Evolutionary conservation across 2,329 filamentous ascomycete genomes (phyloP).

Genomic region (Exophiala lecanii-corni): DNA sequence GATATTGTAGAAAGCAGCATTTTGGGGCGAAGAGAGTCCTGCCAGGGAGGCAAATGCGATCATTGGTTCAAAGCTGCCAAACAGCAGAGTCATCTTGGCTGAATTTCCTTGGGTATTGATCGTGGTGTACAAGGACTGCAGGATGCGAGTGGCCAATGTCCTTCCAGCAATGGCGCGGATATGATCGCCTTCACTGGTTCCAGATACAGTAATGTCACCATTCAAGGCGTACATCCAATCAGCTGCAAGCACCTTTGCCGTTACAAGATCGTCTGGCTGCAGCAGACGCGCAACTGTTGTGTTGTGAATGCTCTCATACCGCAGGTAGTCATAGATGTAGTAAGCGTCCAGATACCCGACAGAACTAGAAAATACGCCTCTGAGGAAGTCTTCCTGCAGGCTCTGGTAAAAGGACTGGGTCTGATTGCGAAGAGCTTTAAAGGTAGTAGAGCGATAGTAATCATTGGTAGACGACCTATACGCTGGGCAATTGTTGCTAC

Average conservation of each 20-base stretch:
- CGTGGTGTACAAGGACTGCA: conserved; percentile 37
- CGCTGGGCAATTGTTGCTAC: conserved; percentile 42
- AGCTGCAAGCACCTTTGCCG: conserved; percentile 40
- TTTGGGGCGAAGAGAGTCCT: conserved; percentile 35
- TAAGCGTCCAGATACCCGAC: conserved; percentile 51
- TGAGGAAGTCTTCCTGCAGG: conserved; percentile 42
- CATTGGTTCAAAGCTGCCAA: conserved; percentile 48
- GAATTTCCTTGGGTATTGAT: conserved; percentile 34
- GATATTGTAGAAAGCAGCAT: conserved; percentile 45
- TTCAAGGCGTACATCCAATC: conserved; percentile 46
- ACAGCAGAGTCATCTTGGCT: conserved; percentile 45
- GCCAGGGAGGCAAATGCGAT: conserved; percentile 47
- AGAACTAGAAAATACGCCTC: conserved; percentile 36
- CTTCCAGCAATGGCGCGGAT: conserved; percentile 41
- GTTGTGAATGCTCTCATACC: conserved; percentile 53
- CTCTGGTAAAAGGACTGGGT: conserved; percentile 44
- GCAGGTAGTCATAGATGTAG: conserved; percentile 53
- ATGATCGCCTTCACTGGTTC: conserved; percentile 21
- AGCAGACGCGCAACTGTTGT: conserved; percentile 34
- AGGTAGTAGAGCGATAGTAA: conserved; percentile 42
- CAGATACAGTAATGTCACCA: conserved; percentile 28
- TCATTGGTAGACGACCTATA: conserved; percentile 34
- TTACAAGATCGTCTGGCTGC: conserved; percentile 29
- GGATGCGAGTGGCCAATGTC: conserved; percentile 37
- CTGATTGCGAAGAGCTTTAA: conserved; percentile 34